Evolutionary conservation across 192 early-diverging fungal genomes (phyloP).

Genomic region (Backusella morwellensis): DNA sequence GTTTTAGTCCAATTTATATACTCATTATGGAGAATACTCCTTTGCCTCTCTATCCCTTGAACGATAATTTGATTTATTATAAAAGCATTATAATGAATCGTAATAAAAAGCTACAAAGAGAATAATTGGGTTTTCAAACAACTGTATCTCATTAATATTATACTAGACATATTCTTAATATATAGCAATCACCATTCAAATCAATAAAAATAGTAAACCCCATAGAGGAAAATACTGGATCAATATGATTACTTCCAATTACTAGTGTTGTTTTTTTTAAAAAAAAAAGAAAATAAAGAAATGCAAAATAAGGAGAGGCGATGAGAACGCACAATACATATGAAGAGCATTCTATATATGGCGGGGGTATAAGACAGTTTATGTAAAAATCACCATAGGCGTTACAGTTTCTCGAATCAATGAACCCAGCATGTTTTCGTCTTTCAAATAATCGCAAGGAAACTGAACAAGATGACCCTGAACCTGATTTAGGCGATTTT

Average conservation of each 20-base stretch:
- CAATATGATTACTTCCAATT: neutral
- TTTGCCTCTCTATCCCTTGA: neutral
- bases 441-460: conserved; percentile 44
- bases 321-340: neutral
- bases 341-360: neutral
- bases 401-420: conserved; percentile 45
- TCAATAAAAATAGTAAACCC: neutral
- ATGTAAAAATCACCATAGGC: conserved; percentile 59
- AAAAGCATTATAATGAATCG: neutral
- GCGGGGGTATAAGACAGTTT: neutral
- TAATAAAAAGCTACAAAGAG: neutral
- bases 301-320: neutral
- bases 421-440: conserved; percentile 52
- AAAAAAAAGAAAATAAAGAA: neutral
- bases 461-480: conserved; percentile 56
- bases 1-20: neutral
- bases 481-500: conserved; percentile 29
- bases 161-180: neutral
- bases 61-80: too few relatives aligned
- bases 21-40: neutral
- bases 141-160: neutral
- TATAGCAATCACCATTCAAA: neutral
- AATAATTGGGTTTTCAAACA: too few relatives aligned
- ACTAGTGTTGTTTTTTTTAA: neutral
- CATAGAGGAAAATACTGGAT: neutral